Conservation (phyloP, 371 early-diverging fungal species). For the Rhizopus stolonifer region DNA sequence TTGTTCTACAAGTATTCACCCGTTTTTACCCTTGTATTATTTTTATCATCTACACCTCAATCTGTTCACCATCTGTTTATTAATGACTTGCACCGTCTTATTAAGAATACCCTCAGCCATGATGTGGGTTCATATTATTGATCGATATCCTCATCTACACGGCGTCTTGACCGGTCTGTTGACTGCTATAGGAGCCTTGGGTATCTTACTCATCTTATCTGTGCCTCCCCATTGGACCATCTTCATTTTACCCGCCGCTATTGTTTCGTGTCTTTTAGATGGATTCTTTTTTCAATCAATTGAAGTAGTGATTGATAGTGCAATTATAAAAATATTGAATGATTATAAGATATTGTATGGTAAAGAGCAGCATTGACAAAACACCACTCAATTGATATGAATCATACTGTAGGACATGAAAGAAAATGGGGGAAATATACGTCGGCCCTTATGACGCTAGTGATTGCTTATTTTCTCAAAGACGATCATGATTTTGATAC, state of each 20-base stretch:
- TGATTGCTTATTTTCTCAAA: constrained; percentile 38
- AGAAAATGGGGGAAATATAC: constrained; percentile 36
- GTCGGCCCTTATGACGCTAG: constrained; percentile 29
- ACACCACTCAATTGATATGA: no score
- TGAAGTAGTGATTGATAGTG: constrained; percentile 29
- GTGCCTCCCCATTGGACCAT: constrained; percentile 31
- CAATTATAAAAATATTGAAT: constrained; percentile 34
- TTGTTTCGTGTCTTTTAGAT: constrained; percentile 31
- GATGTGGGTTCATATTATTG: constrained; percentile 35
- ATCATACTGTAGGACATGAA: constrained; percentile 16
- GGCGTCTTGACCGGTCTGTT: constrained; percentile 40
- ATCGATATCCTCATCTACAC: constrained; percentile 31
- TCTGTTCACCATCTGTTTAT: constrained; percentile 21
- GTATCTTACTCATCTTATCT: constrained; percentile 32
- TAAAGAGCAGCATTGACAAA: no score
- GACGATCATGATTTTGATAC: constrained; percentile 51
- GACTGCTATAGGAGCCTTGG: constrained; percentile 37
- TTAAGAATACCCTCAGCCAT: constrained; percentile 23
- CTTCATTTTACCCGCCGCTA: constrained; percentile 27
- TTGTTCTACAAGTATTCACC: constrained; percentile 36
- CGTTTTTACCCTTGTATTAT: constrained; percentile 35
- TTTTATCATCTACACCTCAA: constrained; percentile 33
- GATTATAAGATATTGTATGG: constrained; percentile 42
- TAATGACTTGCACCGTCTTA: constrained; percentile 19
- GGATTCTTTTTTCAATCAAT: constrained; percentile 36